These are phyloP conservation scores for Isoetes taiwanensis DNA, from an alignment of 75 land plant genomes.

Conservation along the genomic window DNA sequence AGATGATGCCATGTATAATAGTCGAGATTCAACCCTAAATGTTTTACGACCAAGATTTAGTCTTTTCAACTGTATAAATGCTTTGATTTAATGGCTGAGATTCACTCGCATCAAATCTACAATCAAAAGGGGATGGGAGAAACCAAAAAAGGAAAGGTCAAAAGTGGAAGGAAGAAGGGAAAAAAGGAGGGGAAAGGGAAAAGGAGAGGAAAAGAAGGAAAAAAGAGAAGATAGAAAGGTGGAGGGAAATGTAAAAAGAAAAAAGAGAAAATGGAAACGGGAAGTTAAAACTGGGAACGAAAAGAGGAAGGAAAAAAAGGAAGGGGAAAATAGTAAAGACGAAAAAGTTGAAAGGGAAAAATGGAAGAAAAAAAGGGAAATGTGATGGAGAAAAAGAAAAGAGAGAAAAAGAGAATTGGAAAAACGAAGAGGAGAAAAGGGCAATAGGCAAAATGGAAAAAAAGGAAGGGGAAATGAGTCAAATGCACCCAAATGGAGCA, in stretches of 20 bases:
- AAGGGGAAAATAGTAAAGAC: too few relatives aligned
- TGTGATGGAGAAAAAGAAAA: neutral
- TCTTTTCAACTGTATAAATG: neutral
- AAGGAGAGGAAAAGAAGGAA: neutral
- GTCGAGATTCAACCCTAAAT: neutral
- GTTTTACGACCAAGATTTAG: neutral
- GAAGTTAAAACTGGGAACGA: neutral
- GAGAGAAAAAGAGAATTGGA: neutral
- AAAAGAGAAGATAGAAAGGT: constrained; percentile 1
- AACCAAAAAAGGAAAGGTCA: neutral
- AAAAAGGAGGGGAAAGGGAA: neutral
- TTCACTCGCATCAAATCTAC: neutral
- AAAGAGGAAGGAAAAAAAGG: neutral
- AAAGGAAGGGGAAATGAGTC: too few relatives aligned
- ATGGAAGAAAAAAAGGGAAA: neutral
- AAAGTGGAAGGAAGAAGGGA: neutral
- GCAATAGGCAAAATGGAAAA: neutral
- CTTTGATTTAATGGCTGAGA: neutral
- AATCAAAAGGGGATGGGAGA: neutral
- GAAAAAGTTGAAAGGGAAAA: too few relatives aligned
- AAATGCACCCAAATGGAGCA: too few relatives aligned
- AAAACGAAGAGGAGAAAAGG: neutral
- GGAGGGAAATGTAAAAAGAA: too few relatives aligned
- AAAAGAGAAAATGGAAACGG: too few relatives aligned
- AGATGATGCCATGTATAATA: too few relatives aligned